These are phyloP conservation scores for Cucurbita argyrosperma DNA, from an alignment of 306 rosid genomes.

Conservation along the genomic window DNA sequence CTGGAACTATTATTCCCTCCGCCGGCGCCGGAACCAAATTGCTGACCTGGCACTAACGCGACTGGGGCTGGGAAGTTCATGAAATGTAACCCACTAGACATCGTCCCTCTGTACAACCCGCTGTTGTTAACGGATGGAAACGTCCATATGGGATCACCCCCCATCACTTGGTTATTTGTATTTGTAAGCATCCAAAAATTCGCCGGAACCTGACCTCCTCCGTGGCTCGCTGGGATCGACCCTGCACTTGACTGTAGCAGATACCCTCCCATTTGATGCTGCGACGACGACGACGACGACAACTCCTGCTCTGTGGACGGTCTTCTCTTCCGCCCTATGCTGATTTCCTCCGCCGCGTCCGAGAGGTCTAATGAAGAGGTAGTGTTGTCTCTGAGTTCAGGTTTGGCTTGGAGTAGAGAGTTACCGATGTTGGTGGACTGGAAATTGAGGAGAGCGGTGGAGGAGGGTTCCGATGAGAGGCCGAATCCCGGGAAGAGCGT, in stretches of 20 bases:
- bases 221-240: conserved; percentile 45
- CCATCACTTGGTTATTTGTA: conserved; percentile 58
- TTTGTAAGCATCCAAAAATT: conserved; percentile 81
- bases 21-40: conserved; percentile 18
- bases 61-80: conserved; percentile 75
- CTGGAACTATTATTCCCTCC: conserved; percentile 13
- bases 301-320: conserved; percentile 36
- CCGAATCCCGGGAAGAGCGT: conserved; percentile 51
- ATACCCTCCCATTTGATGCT: conserved; percentile 56
- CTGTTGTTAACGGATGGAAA: conserved; percentile 57
- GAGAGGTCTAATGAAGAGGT: conserved; percentile 40
- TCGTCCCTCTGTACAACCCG: conserved; percentile 49
- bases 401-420: conserved; percentile 52
- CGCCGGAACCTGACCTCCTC: conserved; percentile 43
- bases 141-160: conserved; percentile 86
- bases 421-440: conserved; percentile 31
- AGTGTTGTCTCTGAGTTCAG: conserved; percentile 41
- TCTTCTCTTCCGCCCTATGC: conserved; percentile 45
- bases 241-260: conserved; percentile 52
- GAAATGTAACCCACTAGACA: conserved; percentile 77
- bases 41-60: conserved; percentile 63
- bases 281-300: conserved; percentile 21
- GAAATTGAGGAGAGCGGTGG: conserved; percentile 47
- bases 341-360: conserved; percentile 35
- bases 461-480: conserved; percentile 23